Conservation (phyloP, 2,329 filamentous ascomycete species). For the Cordyceps farinosa region DNA sequence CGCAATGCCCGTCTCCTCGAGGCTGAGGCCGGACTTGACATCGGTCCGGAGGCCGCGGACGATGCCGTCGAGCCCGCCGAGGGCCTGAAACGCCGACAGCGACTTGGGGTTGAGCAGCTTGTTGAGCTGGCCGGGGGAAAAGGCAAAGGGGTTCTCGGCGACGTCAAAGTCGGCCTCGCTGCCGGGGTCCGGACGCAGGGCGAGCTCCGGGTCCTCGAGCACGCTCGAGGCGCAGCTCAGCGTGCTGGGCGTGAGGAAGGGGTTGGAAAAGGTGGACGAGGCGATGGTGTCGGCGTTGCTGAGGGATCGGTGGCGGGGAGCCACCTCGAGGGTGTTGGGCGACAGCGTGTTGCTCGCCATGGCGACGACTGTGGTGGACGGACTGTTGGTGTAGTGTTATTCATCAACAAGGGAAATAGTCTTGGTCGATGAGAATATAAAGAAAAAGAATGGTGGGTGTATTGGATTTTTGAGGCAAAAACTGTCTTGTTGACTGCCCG, state of each 20-base stretch:
- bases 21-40: constrained; percentile 60
- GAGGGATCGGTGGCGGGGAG: constrained; percentile 18
- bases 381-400: neutral
- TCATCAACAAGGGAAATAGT: neutral
- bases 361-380: neutral
- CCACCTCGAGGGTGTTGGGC: constrained; percentile 14
- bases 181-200: constrained; percentile 65
- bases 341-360: constrained; percentile 16
- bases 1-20: constrained; percentile 64
- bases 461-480: neutral
- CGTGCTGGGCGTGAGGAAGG: constrained; percentile 25
- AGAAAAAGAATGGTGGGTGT: neutral
- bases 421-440: neutral
- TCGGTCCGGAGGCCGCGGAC: constrained; percentile 71
- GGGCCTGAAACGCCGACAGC: constrained; percentile 66
- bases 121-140: constrained; percentile 66
- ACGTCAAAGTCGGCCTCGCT: constrained; percentile 67
- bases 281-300: constrained; percentile 22
- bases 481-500: neutral
- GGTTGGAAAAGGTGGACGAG: constrained; percentile 23
- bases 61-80: constrained; percentile 69
- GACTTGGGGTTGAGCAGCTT: constrained; percentile 81
- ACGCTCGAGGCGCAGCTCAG: constrained; percentile 21
- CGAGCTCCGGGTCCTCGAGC: constrained; percentile 43
- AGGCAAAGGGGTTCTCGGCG: constrained; percentile 68